A percentile compares a stretch with the other conserved stretches of the same genome.
phyloP scores from a whole-genome alignment of 2,329 filamentous ascomycete genomes.

The Epicoccum sorghinum region DNA sequence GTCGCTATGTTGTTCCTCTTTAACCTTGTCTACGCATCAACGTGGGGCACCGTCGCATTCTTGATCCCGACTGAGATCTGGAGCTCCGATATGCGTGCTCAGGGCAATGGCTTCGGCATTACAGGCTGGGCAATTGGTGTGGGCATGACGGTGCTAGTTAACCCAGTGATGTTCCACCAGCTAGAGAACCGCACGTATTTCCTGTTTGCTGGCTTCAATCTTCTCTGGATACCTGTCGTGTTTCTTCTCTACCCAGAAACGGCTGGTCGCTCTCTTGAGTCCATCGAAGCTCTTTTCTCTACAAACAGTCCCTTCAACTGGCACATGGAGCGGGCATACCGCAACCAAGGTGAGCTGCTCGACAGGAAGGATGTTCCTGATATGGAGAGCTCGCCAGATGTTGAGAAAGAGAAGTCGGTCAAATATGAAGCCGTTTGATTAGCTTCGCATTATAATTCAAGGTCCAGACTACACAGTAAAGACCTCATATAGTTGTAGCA shows the following conservation, averaged over 20 bases:
- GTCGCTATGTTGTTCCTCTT: constrained; percentile 3
- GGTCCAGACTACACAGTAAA: no score
- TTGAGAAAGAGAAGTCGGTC: not conserved
- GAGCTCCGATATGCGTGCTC: constrained; percentile 2
- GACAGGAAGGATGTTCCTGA: not conserved
- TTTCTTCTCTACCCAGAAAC: constrained; percentile 60
- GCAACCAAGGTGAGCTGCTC: not conserved
- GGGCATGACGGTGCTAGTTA: constrained; percentile 3
- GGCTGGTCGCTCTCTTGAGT: constrained; percentile 6
- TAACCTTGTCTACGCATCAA: constrained; percentile 4
- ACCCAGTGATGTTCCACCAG: constrained; percentile 6
- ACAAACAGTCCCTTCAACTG: constrained; percentile 2
- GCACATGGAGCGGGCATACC: not conserved
- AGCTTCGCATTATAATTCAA: no score
- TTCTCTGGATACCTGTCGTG: constrained; percentile 51
- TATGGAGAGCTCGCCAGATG: not conserved
- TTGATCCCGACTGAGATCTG: constrained; percentile 9
- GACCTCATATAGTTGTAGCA: no score
- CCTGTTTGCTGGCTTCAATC: constrained; percentile 22
- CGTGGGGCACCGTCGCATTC: constrained; percentile 6
- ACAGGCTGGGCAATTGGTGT: constrained; percentile 8
- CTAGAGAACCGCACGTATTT: constrained; percentile 15
- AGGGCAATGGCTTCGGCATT: constrained; percentile 10
- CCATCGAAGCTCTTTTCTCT: constrained; percentile 7
- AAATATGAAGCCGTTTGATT: not conserved